Evolutionary conservation across 2,329 filamentous ascomycete genomes (phyloP).

Genomic region (Metarhizium album): DNA sequence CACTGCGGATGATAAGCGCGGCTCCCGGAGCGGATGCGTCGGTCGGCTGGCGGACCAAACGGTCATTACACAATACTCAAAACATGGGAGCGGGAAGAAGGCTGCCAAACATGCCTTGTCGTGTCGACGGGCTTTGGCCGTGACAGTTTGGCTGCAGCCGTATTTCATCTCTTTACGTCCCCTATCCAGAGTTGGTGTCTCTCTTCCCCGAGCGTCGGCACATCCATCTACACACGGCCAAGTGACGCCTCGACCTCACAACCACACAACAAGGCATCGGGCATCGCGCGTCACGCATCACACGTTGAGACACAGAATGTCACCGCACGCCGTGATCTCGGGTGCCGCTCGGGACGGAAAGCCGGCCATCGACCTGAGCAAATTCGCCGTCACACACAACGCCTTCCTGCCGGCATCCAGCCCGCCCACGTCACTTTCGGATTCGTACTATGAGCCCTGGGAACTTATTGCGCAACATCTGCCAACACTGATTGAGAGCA

Average conservation of each 20-base stretch:
- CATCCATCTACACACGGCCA: background rate
- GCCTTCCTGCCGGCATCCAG: slow-evolving; percentile 67
- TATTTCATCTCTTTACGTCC: background rate
- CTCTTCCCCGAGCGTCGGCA: no score
- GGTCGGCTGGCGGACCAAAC: background rate
- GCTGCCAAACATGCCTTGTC: no score
- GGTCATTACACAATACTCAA: background rate
- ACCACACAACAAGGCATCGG: background rate
- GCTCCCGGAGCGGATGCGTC: background rate
- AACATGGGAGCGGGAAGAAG: no score
- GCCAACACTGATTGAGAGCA: slow-evolving; percentile 53
- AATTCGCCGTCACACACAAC: slow-evolving; percentile 37
- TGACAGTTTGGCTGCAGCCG: background rate
- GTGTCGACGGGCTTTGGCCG: no score
- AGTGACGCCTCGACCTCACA: background rate
- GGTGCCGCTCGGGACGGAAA: slow-evolving; percentile 9
- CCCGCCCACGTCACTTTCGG: slow-evolving; percentile 55
- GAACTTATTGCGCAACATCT: slow-evolving; percentile 60
- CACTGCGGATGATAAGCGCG: background rate
- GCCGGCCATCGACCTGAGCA: slow-evolving; percentile 18
- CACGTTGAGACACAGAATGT: slow-evolving; percentile 21
- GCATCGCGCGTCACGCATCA: background rate
- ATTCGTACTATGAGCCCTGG: slow-evolving; percentile 71
- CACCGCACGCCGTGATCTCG: slow-evolving; percentile 28
- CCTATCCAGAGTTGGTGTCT: background rate